Evolutionary conservation across 179 eudicot species (phyloP).

Genomic region (Spergularia azorica): DNA sequence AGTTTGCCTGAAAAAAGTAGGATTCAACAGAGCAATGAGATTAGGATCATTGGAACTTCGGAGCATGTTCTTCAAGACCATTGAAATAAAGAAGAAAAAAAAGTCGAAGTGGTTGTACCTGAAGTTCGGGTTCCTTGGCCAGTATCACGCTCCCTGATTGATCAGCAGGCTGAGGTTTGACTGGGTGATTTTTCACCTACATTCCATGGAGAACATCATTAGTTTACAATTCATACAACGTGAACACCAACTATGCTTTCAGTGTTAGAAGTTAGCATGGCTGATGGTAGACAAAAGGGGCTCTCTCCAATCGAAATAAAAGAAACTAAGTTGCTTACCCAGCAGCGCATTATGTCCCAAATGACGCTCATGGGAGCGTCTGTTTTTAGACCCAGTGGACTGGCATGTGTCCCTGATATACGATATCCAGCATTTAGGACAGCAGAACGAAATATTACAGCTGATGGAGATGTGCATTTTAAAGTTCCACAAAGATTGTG

Average conservation of each 20-base stretch:
- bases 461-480: conserved; percentile 94
- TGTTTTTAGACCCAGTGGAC: conserved; percentile 81
- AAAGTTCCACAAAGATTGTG: conserved; percentile 90
- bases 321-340: conserved; percentile 49
- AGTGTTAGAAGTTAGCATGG: not conserved
- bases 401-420: conserved; percentile 89
- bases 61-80: not conserved
- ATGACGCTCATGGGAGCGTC: conserved; percentile 98
- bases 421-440: conserved; percentile 97
- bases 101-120: conserved; percentile 37
- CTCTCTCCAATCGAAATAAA: not conserved
- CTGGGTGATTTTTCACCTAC: conserved; percentile 85
- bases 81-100: too few relatives aligned
- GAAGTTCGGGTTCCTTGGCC: conserved; percentile 86
- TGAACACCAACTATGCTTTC: not conserved
- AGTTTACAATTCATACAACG: not conserved
- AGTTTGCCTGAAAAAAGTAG: conserved; percentile 69
- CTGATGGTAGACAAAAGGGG: not conserved
- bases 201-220: not conserved
- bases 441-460: conserved; percentile 90
- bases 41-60: not conserved
- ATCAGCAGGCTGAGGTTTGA: conserved; percentile 81
- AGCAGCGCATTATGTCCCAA: conserved; percentile 99
- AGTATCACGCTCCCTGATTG: conserved; percentile 84
- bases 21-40: not conserved